Percentiles rank a stretch among this genome's conserved stretches.
Evolutionary conservation across 1,284 basidiomycete genomes (phyloP).

Genomic region (Sporisorium sorghi): DNA sequence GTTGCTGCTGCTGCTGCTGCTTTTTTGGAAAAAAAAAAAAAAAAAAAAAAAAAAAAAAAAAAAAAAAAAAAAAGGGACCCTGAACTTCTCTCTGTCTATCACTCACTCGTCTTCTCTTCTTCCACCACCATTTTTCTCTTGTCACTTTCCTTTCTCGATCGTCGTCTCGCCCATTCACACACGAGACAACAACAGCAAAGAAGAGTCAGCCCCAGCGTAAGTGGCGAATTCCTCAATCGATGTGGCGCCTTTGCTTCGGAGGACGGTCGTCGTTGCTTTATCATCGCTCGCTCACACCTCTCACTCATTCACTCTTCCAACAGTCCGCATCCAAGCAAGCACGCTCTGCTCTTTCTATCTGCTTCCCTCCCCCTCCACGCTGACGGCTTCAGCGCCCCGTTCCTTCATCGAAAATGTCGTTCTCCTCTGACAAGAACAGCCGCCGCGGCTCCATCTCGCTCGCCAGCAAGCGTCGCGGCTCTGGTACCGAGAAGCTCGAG

Average conservation of each 20-base stretch:
- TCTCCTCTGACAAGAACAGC: constrained; percentile 42
- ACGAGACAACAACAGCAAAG: neutral
- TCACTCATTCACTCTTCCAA: neutral
- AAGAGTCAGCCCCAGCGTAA: neutral
- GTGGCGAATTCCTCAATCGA: neutral
- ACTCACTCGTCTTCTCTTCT: neutral
- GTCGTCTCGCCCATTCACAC: neutral
- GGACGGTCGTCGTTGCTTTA: neutral
- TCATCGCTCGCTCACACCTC: neutral
- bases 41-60: too few relatives aligned
- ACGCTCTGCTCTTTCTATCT: neutral
- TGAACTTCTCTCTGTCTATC: neutral
- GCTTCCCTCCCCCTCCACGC: neutral
- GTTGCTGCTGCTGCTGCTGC: neutral
- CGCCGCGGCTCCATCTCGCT: constrained; percentile 51
- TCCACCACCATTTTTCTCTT: neutral
- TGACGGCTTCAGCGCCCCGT: neutral
- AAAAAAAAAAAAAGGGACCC: neutral
- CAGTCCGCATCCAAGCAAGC: neutral
- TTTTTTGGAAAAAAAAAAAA: too few relatives aligned
- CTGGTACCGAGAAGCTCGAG: constrained; percentile 61
- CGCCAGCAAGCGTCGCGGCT: constrained; percentile 53
- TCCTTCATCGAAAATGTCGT: constrained; percentile 30
- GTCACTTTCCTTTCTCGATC: neutral
- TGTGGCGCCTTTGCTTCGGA: neutral